Evolutionary conservation across 192 early-diverging fungal species (phyloP).

Genomic region (Gigaspora rosea): DNA sequence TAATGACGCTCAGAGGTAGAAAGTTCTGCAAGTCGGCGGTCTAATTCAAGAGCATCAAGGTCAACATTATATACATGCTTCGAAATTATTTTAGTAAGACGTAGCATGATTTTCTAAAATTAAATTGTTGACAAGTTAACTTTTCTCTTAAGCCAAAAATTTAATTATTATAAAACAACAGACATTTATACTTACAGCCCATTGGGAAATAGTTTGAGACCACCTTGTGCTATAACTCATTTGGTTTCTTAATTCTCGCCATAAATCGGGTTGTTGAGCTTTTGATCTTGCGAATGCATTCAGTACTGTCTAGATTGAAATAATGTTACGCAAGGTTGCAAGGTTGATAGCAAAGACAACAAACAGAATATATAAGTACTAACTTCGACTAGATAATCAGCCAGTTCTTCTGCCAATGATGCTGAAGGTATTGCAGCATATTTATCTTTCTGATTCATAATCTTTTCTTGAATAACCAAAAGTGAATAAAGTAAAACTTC

Average conservation of each 20-base stretch:
- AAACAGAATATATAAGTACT: not conserved
- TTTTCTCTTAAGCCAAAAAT: not conserved
- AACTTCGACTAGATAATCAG: slow-evolving; percentile 68
- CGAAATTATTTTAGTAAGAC: slow-evolving; percentile 63
- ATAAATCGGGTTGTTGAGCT: slow-evolving; percentile 49
- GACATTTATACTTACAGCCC: slow-evolving; percentile 55
- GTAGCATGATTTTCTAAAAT: slow-evolving; percentile 58
- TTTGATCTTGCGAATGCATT: slow-evolving; percentile 65
- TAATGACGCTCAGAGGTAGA: slow-evolving; percentile 16
- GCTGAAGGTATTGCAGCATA: slow-evolving; percentile 40
- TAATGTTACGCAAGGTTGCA: not conserved
- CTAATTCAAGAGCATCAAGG: slow-evolving; percentile 47
- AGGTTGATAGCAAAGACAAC: not conserved
- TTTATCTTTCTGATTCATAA: slow-evolving; percentile 52
- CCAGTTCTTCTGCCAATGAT: slow-evolving; percentile 59
- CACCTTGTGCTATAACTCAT: slow-evolving; percentile 54
- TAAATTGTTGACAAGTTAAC: too few relatives aligned
- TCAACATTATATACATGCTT: slow-evolving; percentile 63
- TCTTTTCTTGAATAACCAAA: slow-evolving; percentile 62
- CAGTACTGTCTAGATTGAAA: slow-evolving; percentile 58
- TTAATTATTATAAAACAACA: not conserved
- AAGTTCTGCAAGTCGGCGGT: slow-evolving; percentile 21
- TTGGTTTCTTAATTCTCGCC: slow-evolving; percentile 56
- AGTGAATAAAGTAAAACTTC: slow-evolving; percentile 56
- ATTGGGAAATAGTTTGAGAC: slow-evolving; percentile 63